Base-by-base conservation (phyloP, 306 rosid species). In the Argentina anserina region DNA sequence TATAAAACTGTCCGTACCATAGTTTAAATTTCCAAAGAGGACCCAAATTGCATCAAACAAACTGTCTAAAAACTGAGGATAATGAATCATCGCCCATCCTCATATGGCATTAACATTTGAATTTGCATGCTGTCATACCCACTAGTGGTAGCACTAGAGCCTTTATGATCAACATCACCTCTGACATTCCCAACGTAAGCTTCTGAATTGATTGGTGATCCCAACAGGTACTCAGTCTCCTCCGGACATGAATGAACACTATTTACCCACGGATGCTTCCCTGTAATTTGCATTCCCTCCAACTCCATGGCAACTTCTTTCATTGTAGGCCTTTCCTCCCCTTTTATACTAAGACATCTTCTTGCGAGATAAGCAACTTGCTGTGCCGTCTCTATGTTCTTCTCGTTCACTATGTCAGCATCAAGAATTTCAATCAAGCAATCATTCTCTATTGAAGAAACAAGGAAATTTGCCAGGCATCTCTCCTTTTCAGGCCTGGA, bases 311-410 rank as follows among this genome's bases (percentile, higher is more conserved):
- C 76, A 12, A 72, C 58, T 17, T 28, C 68, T 29, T 72, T 59
- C 76, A 72, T 72, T 3, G 76, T 25, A 0, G 76, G 58, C 12
- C n/a, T n/a, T n/a, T n/a, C 75, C 58, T 17, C 5, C 43, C 7
- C 3, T 37, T 4, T 56, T 17, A 1, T 28, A 0, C 46, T 17
- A 26, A 72, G 10, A 26, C 76, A 73, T 13, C 9, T 9, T 17
- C 7, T 41, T 7, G 76, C 76, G 3, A 72, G 67, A 9, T 20
- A 40, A 0, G 59, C 76, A 14, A 72, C 69, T 10, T 12, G 18
- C 9, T 42, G 13, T 0, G 56, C 17, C 4, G 28, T 46, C 18
- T 37, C 65, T 7, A 15, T n/a, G 5, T 71, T 47, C 25, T 34
- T 33, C 15, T 61, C 76, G 3, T 72, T 40, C 4, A 72, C 28